phyloP scores from a whole-genome alignment of 1,284 basidiomycete genomes.

The Athelia sp. region DNA sequence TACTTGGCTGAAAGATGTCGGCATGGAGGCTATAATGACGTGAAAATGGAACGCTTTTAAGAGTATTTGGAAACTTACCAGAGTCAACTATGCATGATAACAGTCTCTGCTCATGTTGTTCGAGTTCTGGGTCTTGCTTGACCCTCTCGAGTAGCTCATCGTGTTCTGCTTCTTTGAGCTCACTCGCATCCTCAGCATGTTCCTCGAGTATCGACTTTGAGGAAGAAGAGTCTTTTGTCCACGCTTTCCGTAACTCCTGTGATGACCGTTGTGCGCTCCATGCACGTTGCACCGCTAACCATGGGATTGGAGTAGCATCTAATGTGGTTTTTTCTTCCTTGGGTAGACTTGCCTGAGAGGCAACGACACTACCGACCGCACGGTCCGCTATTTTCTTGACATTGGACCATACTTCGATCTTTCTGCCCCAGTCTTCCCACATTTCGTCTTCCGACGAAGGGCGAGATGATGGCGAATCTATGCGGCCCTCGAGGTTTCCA shows the following conservation, averaged over 20 bases:
- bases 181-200: conserved; percentile 32
- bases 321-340: conserved; percentile 33
- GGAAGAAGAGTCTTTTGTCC: conserved; percentile 55
- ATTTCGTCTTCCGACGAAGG: conserved; percentile 23
- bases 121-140: conserved; percentile 70
- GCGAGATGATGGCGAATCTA: conserved; percentile 13
- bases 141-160: conserved; percentile 75
- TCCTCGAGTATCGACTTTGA: conserved; percentile 32
- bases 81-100: conserved; percentile 82
- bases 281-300: conserved; percentile 56
- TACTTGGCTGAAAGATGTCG: conserved; percentile 83
- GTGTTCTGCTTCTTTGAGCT: conserved; percentile 27
- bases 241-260: conserved; percentile 48
- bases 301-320: conserved; percentile 55
- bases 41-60: conserved; percentile 13
- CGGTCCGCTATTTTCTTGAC: conserved; percentile 70
- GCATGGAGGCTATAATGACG: conserved; percentile 50
- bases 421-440: conserved; percentile 72
- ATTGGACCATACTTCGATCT: conserved; percentile 60
- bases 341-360: conserved; percentile 24
- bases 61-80: conserved; percentile 34
- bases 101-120: conserved; percentile 72
- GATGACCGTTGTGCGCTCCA: conserved; percentile 54
- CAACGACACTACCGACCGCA: conserved; percentile 62
- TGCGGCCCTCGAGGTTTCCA: not conserved